Percentiles rank a stretch among this genome's conserved stretches.
phyloP scores from a whole-genome alignment of 192 early-diverging fungal genomes.

The Podila horticola region DNA sequence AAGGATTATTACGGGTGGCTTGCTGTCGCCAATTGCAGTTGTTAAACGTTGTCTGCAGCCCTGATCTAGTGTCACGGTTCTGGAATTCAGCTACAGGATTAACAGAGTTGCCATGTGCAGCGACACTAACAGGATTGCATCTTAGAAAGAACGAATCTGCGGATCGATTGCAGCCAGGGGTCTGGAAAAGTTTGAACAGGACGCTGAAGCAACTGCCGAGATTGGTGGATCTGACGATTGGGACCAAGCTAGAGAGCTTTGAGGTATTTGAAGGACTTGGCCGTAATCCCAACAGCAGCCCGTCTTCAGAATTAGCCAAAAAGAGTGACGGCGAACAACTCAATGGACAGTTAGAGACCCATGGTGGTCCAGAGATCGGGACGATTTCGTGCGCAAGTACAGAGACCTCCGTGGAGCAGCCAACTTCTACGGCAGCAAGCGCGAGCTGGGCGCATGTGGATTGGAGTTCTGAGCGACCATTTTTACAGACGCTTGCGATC shows the following conservation, averaged over 20 bases:
- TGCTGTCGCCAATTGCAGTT: slow-evolving; percentile 12
- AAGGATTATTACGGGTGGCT: slow-evolving; percentile 2
- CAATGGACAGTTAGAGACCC: neutral
- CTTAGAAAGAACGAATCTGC: slow-evolving; percentile 4
- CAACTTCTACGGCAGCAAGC: neutral
- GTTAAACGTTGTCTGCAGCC: slow-evolving; percentile 22
- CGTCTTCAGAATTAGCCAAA: neutral
- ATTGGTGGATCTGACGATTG: slow-evolving; percentile 28
- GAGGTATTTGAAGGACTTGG: slow-evolving; percentile 27
- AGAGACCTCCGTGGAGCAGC: neutral
- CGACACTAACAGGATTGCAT: slow-evolving; percentile 5
- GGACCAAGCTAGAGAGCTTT: slow-evolving; percentile 10
- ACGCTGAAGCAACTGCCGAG: slow-evolving; percentile 25
- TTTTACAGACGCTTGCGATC: slow-evolving; percentile 25
- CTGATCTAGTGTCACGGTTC: slow-evolving; percentile 11
- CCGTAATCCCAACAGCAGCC: slow-evolving; percentile 8
- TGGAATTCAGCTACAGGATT: slow-evolving; percentile 9
- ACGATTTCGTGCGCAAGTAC: neutral
- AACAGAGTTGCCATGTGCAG: slow-evolving; percentile 19
- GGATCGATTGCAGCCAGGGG: neutral
- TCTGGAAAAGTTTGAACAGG: slow-evolving; percentile 3
- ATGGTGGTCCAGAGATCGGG: neutral
- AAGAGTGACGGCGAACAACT: neutral
- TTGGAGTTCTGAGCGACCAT: slow-evolving; percentile 22
- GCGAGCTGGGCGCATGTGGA: neutral